Conservation (phyloP, 352 stramenopile species). For the Pythium chondricola region DNA sequence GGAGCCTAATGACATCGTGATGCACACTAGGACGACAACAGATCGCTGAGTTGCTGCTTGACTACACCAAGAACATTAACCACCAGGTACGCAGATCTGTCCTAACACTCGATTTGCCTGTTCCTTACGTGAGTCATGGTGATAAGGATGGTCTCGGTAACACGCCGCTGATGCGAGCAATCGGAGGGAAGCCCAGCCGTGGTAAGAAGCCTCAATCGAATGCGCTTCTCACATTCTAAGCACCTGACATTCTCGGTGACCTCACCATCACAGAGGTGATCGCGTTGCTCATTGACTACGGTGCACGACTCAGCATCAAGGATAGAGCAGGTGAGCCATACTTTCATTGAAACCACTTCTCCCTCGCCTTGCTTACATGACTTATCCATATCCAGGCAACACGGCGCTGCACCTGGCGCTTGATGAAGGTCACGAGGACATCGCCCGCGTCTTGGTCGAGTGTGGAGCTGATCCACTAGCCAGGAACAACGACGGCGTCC, state of each 20-base stretch:
- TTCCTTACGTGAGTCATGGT: too few species aligned
- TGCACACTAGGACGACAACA: conserved; percentile 38
- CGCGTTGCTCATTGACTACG: conserved; percentile 51
- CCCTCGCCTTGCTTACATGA: too few species aligned
- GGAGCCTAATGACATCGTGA: neutral
- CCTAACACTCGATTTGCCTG: too few species aligned
- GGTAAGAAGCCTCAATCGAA: too few species aligned
- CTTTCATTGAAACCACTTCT: too few species aligned
- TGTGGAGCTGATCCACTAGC: conserved; percentile 42
- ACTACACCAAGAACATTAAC: conserved; percentile 66
- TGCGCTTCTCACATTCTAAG: too few species aligned
- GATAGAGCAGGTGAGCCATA: conserved; percentile 32
- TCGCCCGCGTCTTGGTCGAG: conserved; percentile 55
- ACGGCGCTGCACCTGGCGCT: conserved; percentile 65
- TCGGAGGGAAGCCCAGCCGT: conserved; percentile 47
- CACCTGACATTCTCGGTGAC: too few species aligned
- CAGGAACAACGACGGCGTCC: conserved; percentile 52
- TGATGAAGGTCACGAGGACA: conserved; percentile 50
- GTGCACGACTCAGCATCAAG: conserved; percentile 42
- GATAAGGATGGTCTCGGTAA: conserved; percentile 55
- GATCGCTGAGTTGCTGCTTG: conserved; percentile 57
- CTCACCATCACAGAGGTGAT: too few species aligned
- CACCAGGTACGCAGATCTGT: conserved; percentile 43
- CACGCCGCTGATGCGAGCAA: conserved; percentile 54
- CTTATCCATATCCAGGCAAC: too few species aligned